Base-by-base conservation (phyloP, 495 filamentous ascomycete species). In the Hypoxylon fragiforme region DNA sequence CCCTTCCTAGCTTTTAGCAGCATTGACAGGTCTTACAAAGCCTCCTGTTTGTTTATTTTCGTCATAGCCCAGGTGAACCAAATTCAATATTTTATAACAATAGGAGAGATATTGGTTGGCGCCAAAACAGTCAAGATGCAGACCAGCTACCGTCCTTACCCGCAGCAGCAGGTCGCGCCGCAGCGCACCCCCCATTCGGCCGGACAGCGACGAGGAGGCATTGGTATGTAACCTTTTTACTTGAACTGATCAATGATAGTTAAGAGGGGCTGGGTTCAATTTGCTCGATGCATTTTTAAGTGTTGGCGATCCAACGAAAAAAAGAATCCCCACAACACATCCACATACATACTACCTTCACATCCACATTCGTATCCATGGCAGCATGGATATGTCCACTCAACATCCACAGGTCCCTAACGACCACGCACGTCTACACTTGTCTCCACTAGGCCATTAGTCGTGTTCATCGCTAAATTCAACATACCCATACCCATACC, bases 101-200 rank as follows among this genome's bases (percentile, higher is more conserved):
- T 39, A 44, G 13, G 35, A 47, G 16, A 42, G 11, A 41, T 43
- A 37, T 14, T 15, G 22, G 2, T 15, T 14, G 38, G 7, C 39
- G 12, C 47, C 47, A 24, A 53, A 62, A 47, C 32, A 45, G 54
- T 58, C 58, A 72, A 50, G 62, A 79, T 79, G 76, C 76, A 79
- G 67, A 59, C 67, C 38, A 66, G 74, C 52, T 79, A 73, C 63
- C 75, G 75, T 36, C 63, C 70, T 38, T 77, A 77, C 64, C 68
- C 69, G 49, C 70, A 69, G 59, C 73, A 71, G 53, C 73, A 75
- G 50, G 57, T 54, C 12, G 64, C 66, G 59, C 60, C 56, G 48
- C 60, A 50, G 38, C 52, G 66, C 50, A 69, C 70, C 45, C 69
- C 69, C 62, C 75, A 75, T 60, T 42, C 64, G 62, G 67, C 60